A percentile compares a stretch with the other conserved stretches of the same genome.
These are phyloP conservation scores for Syzygium syzygioides DNA, from an alignment of 441 rosid species.

Conservation along the genomic window DNA sequence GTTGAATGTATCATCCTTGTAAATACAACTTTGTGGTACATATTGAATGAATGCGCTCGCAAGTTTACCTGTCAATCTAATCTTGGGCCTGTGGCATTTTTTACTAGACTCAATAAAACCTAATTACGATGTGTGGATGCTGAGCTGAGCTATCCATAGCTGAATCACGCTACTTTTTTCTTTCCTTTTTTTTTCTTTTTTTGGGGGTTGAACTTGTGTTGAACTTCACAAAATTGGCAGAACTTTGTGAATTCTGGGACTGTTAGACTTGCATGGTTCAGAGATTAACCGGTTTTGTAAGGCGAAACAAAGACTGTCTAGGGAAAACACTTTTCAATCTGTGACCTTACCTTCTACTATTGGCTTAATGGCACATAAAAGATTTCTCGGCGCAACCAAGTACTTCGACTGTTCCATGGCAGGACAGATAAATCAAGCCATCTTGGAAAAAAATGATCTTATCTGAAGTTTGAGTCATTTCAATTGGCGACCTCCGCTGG, in stretches of 20 bases:
- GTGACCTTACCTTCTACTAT: background rate
- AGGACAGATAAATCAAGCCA: background rate
- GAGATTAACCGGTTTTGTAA: background rate
- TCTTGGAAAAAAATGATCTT: background rate
- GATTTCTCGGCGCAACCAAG: background rate
- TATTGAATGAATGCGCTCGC: background rate
- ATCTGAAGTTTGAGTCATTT: background rate
- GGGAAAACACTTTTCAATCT: background rate
- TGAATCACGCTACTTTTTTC: rapidly evolving
- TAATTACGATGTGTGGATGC: background rate
- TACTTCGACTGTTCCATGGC: background rate
- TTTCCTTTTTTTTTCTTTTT: background rate
- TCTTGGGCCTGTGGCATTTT: background rate
- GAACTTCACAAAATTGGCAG: background rate
- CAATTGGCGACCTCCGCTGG: background rate
- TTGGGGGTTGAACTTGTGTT: background rate
- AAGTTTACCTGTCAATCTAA: background rate
- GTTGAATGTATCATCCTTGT: background rate
- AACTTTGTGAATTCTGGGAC: background rate
- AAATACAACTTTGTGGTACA: background rate
- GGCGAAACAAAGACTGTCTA: background rate
- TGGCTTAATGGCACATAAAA: background rate
- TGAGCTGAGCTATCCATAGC: rapidly evolving
- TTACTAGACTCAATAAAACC: background rate
- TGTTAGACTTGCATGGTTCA: rapidly evolving